Conservation (phyloP, 495 filamentous ascomycete species). For the Neurospora discreta region DNA sequence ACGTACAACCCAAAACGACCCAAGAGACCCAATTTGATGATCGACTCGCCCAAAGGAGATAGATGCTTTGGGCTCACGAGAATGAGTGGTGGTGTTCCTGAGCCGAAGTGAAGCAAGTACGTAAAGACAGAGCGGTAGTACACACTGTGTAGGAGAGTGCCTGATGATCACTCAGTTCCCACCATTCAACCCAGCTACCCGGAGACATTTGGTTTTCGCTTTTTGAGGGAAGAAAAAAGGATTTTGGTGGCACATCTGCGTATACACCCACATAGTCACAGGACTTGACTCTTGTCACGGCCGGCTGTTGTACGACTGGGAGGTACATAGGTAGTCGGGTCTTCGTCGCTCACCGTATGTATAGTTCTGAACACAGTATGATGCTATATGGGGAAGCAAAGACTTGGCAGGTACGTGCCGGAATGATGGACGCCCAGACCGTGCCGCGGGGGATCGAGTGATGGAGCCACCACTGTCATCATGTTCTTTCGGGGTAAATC, state of each 20-base stretch:
- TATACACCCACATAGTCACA: background rate
- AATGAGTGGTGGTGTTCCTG: background rate
- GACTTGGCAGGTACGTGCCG: background rate
- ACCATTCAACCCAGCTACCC: background rate
- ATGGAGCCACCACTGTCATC: background rate
- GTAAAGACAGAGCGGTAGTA: background rate
- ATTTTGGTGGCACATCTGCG: background rate
- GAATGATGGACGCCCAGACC: background rate
- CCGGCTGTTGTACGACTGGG: background rate
- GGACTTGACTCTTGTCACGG: background rate
- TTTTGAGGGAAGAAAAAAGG: background rate
- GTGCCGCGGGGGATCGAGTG: background rate
- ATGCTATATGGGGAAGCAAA: background rate
- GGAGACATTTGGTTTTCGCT: background rate
- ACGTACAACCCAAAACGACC: background rate
- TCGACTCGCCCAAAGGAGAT: background rate
- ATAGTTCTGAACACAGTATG: background rate
- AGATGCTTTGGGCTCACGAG: background rate
- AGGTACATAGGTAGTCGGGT: background rate
- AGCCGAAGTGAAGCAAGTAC: background rate
- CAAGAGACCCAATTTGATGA: background rate
- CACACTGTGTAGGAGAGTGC: background rate
- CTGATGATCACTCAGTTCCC: background rate
- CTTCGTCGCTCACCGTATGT: background rate
- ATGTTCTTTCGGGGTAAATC: background rate